These are phyloP conservation scores for Cercospora berteroae DNA, from an alignment of 2,329 filamentous ascomycete genomes.

Conservation along the genomic window DNA sequence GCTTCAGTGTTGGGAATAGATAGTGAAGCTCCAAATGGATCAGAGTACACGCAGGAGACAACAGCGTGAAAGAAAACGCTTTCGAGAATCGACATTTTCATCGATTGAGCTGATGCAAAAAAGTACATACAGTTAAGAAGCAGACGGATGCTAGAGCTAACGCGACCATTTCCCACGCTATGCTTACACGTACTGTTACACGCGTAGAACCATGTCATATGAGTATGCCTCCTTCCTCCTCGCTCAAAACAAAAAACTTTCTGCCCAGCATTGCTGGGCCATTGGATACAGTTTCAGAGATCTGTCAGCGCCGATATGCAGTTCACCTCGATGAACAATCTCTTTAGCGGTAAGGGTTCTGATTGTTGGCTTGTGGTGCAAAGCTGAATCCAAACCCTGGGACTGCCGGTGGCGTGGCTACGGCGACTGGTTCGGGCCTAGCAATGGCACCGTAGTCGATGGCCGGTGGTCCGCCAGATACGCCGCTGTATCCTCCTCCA, in stretches of 20 bases:
- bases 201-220: neutral
- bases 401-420: conserved; percentile 42
- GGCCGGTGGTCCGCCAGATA: conserved; percentile 22
- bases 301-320: neutral
- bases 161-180: neutral
- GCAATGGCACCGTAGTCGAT: conserved; percentile 32
- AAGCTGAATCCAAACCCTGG: conserved; percentile 42
- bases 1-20: no score
- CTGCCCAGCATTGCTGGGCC: neutral
- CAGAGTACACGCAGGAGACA: no score
- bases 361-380: conserved; percentile 15
- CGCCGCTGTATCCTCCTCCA: conserved; percentile 26
- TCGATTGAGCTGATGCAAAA: neutral
- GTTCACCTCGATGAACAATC: neutral
- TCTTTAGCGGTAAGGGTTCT: conserved; percentile 19
- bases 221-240: neutral
- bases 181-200: conserved; percentile 2
- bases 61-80: no score
- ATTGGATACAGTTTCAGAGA: neutral
- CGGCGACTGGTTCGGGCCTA: conserved; percentile 39
- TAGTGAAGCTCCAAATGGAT: no score
- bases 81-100: neutral
- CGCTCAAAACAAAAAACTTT: neutral
- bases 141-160: neutral
- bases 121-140: neutral